Conservation (phyloP, 768 basidiomycete species). For the Trametes maxima region DNA sequence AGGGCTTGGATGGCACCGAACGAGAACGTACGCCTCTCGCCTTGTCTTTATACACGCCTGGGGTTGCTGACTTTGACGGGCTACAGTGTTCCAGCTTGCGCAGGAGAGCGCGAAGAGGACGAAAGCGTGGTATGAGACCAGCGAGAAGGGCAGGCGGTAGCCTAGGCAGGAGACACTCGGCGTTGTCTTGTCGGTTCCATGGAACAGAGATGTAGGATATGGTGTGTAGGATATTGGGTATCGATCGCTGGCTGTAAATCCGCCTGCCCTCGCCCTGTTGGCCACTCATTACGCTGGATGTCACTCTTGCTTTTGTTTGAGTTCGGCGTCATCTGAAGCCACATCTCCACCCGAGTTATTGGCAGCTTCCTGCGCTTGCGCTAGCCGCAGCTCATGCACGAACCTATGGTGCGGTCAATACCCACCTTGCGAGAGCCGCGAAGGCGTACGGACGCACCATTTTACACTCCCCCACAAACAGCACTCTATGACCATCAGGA, state of each 20-base stretch:
- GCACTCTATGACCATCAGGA: constrained; percentile 64
- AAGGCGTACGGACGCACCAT: constrained; percentile 51
- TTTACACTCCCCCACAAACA: constrained; percentile 80
- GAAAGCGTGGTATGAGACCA: constrained; percentile 85
- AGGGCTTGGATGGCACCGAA: constrained; percentile 92
- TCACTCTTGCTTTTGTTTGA: constrained; percentile 17
- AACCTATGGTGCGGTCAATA: constrained; percentile 34
- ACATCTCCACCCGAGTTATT: not conserved
- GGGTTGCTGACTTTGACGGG: not conserved
- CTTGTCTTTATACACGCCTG: not conserved
- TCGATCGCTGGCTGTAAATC: no score
- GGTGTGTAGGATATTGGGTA: constrained; percentile 5
- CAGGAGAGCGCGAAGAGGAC: constrained; percentile 79
- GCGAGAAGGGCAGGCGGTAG: constrained; percentile 54
- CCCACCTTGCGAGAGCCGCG: no score
- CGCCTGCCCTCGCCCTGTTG: not conserved
- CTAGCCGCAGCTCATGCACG: constrained; percentile 29
- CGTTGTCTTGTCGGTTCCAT: not conserved
- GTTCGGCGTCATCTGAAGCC: not conserved
- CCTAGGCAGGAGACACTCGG: not conserved
- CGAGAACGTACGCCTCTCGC: constrained; percentile 73
- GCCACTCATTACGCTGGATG: not conserved
- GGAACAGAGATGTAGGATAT: constrained; percentile 4
- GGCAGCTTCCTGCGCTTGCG: not conserved
- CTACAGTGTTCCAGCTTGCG: constrained; percentile 78